phyloP scores from a whole-genome alignment of 768 basidiomycete genomes.

The Hericium rajendrae region DNA sequence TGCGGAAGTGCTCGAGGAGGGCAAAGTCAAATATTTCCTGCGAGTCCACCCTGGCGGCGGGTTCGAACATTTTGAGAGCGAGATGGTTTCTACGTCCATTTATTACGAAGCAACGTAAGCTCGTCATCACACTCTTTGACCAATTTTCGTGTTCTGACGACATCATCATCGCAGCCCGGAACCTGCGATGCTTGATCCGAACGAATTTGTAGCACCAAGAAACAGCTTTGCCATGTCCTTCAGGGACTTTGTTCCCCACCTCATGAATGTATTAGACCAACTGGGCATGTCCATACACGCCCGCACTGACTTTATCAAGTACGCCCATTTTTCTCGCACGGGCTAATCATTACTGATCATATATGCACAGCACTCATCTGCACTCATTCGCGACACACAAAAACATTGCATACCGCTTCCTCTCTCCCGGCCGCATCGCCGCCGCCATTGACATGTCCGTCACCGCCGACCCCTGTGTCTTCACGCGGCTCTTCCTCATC shows the following conservation, averaged over 20 bases:
- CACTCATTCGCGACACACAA: constrained; percentile 65
- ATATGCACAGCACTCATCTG: constrained; percentile 54
- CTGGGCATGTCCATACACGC: constrained; percentile 78
- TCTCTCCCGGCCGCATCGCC: constrained; percentile 68
- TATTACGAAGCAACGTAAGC: constrained; percentile 82
- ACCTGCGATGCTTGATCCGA: constrained; percentile 63
- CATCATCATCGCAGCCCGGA: constrained; percentile 50
- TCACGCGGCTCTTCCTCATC: constrained; percentile 80
- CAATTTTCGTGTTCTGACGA: not conserved
- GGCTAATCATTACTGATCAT: constrained; percentile 2
- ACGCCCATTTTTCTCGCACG: constrained; percentile 16
- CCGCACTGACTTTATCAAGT: constrained; percentile 78
- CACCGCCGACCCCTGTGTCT: constrained; percentile 70
- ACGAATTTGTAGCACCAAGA: constrained; percentile 68
- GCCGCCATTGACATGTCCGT: constrained; percentile 83
- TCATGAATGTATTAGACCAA: constrained; percentile 75
- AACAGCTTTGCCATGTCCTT: constrained; percentile 84
- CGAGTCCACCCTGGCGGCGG: constrained; percentile 80
- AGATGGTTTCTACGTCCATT: constrained; percentile 67
- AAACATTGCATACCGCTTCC: constrained; percentile 86
- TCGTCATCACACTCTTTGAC: not conserved
- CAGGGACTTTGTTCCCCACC: constrained; percentile 69
- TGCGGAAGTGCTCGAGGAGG: constrained; percentile 51
- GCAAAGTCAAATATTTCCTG: constrained; percentile 76
- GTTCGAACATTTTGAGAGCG: constrained; percentile 77